phyloP scores from a whole-genome alignment of 495 filamentous ascomycete species.

The Xylaria longipes region DNA sequence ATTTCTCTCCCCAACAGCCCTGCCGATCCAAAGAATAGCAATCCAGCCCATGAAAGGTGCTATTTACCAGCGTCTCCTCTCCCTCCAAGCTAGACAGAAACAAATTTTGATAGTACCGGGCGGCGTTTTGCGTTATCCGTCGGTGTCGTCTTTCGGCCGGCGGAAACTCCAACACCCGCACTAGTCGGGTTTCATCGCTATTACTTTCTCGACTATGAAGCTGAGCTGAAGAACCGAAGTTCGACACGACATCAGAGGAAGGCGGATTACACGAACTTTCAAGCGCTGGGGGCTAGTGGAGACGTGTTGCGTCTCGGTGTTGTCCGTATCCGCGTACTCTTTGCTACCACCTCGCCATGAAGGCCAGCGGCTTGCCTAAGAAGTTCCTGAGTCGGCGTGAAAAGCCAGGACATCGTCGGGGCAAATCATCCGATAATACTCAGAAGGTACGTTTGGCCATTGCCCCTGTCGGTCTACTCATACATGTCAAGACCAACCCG shows the following conservation, averaged over 20 bases:
- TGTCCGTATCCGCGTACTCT: background rate
- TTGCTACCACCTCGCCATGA: conserved; percentile 42
- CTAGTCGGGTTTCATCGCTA: background rate
- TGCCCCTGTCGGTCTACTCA: conserved; percentile 19
- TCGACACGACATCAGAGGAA: background rate
- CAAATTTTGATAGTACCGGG: background rate
- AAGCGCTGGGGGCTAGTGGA: background rate
- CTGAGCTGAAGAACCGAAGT: background rate
- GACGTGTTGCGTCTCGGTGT: background rate
- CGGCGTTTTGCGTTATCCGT: background rate
- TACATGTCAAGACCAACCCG: conserved; percentile 26
- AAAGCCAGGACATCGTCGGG: conserved; percentile 61
- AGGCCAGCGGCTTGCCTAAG: conserved; percentile 39
- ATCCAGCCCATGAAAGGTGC: background rate
- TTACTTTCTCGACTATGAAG: conserved; percentile 14
- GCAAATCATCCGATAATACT: conserved; percentile 52
- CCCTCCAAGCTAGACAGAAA: background rate
- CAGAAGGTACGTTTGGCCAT: conserved; percentile 56
- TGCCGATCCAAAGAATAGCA: conserved; percentile 1
- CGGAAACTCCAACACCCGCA: background rate
- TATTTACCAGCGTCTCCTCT: background rate
- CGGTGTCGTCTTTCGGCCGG: background rate
- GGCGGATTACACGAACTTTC: background rate
- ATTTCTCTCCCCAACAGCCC: background rate
- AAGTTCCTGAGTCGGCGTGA: conserved; percentile 78